Conservation (phyloP, 2,329 filamentous ascomycete genomes). For the Stagonosporopsis vannaccii region DNA sequence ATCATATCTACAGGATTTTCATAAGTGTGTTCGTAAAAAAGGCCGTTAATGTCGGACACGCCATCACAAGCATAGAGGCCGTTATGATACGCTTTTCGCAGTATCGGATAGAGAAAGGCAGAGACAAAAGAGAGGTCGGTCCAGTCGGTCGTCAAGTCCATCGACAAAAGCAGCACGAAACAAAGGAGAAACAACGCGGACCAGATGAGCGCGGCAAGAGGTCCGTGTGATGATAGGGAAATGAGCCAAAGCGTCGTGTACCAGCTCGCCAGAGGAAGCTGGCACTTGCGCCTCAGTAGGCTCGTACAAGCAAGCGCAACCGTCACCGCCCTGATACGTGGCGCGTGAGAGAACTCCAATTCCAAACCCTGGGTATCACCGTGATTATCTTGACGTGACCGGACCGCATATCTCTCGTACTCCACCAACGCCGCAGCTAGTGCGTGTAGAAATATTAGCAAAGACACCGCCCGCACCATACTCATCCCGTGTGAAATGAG, state of each 20-base stretch:
- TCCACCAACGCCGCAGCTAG: constrained; percentile 19
- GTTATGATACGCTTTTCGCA: constrained; percentile 2
- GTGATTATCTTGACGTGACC: constrained; percentile 21
- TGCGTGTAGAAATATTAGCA: constrained; percentile 16
- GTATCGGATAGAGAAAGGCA: neutral
- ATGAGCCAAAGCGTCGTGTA: constrained; percentile 8
- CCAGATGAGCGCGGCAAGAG: neutral
- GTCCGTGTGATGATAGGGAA: constrained; percentile 13
- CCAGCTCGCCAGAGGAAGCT: constrained; percentile 34
- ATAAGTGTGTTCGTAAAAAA: constrained; percentile 27
- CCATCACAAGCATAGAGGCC: constrained; percentile 1
- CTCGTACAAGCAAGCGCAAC: constrained; percentile 18
- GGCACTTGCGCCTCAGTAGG: constrained; percentile 27
- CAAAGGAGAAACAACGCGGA: constrained; percentile 15
- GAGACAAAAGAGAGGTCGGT: constrained; percentile 22
- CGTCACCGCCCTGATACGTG: constrained; percentile 14
- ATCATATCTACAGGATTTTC: constrained; percentile 29
- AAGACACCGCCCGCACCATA: constrained; percentile 2
- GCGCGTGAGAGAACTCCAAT: constrained; percentile 22
- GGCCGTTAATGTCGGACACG: constrained; percentile 12
- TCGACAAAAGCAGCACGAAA: constrained; percentile 6
- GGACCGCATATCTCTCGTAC: constrained; percentile 18
- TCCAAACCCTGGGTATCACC: constrained; percentile 21
- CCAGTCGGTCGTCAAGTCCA: constrained; percentile 21
- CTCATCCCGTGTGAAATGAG: neutral